Evolutionary conservation across 2,329 filamentous ascomycete species (phyloP).

Genomic region (Ramularia endophylla): DNA sequence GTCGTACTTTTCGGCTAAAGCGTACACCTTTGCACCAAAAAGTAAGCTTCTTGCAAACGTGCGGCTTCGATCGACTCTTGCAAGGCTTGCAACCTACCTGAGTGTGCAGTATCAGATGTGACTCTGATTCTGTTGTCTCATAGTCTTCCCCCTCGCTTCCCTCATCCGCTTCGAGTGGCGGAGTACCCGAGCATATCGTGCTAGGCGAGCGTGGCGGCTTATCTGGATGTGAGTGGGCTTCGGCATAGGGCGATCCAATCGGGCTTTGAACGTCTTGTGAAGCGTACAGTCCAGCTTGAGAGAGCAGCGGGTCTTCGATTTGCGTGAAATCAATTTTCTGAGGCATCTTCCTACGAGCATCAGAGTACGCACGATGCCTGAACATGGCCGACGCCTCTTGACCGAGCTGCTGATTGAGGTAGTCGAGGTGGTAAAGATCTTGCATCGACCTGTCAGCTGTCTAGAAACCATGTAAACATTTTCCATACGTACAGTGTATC

Average conservation of each 20-base stretch:
- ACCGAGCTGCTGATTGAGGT: slow-evolving; percentile 24
- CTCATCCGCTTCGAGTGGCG: slow-evolving; percentile 29
- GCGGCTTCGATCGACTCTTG: no score
- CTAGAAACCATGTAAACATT: no score
- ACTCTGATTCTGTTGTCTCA: slow-evolving; percentile 33
- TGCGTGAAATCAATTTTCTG: slow-evolving; percentile 31
- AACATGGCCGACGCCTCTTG: slow-evolving; percentile 27
- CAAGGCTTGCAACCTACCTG: slow-evolving; percentile 16
- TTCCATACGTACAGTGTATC: slow-evolving; percentile 36
- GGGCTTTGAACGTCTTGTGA: slow-evolving; percentile 16
- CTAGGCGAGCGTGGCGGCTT: slow-evolving; percentile 19
- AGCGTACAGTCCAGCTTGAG: slow-evolving; percentile 28
- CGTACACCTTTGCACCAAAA: slow-evolving; percentile 33
- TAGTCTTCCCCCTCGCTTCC: slow-evolving; percentile 30
- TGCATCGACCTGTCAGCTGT: no score
- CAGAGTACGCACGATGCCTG: slow-evolving; percentile 26
- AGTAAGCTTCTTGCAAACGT: no score
- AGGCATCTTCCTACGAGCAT: slow-evolving; percentile 21
- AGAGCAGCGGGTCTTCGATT: slow-evolving; percentile 32
- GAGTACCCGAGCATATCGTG: slow-evolving; percentile 12
- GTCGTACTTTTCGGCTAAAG: slow-evolving; percentile 47
- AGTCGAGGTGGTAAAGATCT: slow-evolving; percentile 37
- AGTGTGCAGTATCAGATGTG: slow-evolving; percentile 42
- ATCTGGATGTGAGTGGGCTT: slow-evolving; percentile 17
- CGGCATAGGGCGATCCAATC: slow-evolving; percentile 12